Base-by-base conservation (phyloP, 129 eudicot species). In the Logfia minima region DNA sequence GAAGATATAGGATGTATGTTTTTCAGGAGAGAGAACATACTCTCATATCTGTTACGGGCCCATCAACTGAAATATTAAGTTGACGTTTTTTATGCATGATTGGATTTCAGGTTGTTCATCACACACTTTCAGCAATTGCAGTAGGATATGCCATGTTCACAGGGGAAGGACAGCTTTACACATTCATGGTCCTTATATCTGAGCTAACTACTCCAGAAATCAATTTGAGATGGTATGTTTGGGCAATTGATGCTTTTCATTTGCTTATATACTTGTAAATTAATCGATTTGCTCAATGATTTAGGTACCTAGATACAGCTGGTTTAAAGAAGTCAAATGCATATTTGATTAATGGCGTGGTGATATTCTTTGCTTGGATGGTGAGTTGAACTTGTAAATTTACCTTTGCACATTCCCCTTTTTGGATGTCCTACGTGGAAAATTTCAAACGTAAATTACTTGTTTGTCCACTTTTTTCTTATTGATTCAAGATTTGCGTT, bases 221-320 rank as follows among this genome's bases (percentile, higher is more conserved):
- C 77, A 93, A 93, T 80, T 73, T 93, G 85, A 87, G 98, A 88
- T 93, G 98, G 98, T 93, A 88, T 51, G 74, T 18, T 14, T 71
- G 22, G 43, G 43, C 68, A 35, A 34, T 14, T 21, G 61, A 48
- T 41, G 64, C 35, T 37, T 70, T 84, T 37, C 26, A 26, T 29
- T 64, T 16, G 69, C 67, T 64, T 14, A 1, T 58, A 0, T 63
- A 3, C 64, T 58, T 66, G 31, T 16, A 37, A 19, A 35, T 65
- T 58, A 58, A 37, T 79, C 31, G 37, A n/a, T 74, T 51, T 53
- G 61, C 8, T 67, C 22, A 68, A 24, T 70, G 70, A 34, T 77
- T 77, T 75, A 92, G 97, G 99, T 95, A 84, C 83, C 92, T 95
- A 19, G 99, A 90, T 81, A 90, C 87, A 56, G 91, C 90, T 82